Evolutionary conservation across 139 green algal genomes (phyloP), one percentile per base, ranked within the genome.

Genomic region (Prasinococcaceae sp.): DNA sequence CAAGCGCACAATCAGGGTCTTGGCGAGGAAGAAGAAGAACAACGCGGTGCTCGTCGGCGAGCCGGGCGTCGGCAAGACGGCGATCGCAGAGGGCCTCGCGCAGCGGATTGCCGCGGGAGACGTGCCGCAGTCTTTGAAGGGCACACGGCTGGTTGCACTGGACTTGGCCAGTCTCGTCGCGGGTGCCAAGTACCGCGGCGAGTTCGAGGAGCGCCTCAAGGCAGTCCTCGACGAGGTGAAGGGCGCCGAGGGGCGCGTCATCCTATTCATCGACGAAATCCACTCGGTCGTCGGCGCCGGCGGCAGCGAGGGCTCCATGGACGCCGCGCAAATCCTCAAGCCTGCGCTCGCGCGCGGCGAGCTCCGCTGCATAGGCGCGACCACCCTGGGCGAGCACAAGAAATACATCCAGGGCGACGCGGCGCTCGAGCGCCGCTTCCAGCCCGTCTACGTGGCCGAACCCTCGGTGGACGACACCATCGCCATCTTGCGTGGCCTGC

Each of bases 231-330:
- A 80, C 32, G 84, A 90, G 65, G 68, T 90, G 37, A 67, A 77
- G 35, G 56, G 77, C 1, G 62, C 74, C 27, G 53, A 76, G 23
- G 79, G 76, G 16, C 55, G 64, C 17, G 39, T 94, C 23, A 75
- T 96, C 33, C 72, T 96, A 17, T 96, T 96, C 66, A 92, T 96
- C 39, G 86, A 94, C 51, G 86, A 94, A 61, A 81, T 95, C 19
- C 84, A 94, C 68, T 52, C 83, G 25, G 61, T 88, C 25, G 38
- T 74, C 24, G 72, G 52, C 55, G 45, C 80, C 73, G 81, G 84
- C 43, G 81, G 79, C 41, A 61, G 77, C 1, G 81, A 92, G 27
- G 79, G 83, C 28, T 65, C 77, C 50, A 94, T 93, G 79, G 82
- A 94, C 52, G 88, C 85, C 8, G 86, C 80, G 35, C 95, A 96